Percentiles rank a stretch among this genome's conserved stretches.
These are phyloP conservation scores for Talaromyces adpressus DNA, from an alignment of 495 filamentous ascomycete genomes.

Conservation along the genomic window DNA sequence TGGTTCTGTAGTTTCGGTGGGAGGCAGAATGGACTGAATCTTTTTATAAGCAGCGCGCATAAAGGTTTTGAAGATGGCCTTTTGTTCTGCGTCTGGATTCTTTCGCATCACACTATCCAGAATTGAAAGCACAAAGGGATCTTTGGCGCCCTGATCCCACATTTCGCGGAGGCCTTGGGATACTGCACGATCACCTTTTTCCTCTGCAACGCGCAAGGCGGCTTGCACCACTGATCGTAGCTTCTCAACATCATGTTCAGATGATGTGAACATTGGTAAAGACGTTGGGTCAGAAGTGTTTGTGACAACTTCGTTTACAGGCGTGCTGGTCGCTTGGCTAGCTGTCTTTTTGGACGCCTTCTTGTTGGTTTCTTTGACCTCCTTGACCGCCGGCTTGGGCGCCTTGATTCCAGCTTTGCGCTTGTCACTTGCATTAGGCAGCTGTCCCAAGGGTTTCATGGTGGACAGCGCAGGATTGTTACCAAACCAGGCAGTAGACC, in stretches of 20 bases:
- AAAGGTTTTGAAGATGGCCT: slow-evolving; percentile 18
- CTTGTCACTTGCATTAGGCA: slow-evolving; percentile 20
- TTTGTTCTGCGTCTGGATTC: slow-evolving; percentile 17
- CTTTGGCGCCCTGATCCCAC: slow-evolving; percentile 20
- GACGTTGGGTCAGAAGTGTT: slow-evolving; percentile 11
- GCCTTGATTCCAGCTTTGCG: slow-evolving; percentile 24
- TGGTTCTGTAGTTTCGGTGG: slow-evolving; percentile 1
- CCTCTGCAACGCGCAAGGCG: slow-evolving; percentile 16
- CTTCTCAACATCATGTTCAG: slow-evolving; percentile 20
- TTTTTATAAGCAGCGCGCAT: slow-evolving; percentile 20
- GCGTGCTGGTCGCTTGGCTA: slow-evolving; percentile 13
- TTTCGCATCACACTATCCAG: slow-evolving; percentile 19
- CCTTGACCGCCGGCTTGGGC: slow-evolving; percentile 8
- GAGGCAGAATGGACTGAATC: slow-evolving; percentile 11
- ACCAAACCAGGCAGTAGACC: slow-evolving; percentile 21
- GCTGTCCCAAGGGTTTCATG: slow-evolving; percentile 24
- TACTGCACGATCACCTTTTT: slow-evolving; percentile 20
- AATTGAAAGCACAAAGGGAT: slow-evolving; percentile 20
- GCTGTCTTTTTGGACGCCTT: slow-evolving; percentile 11
- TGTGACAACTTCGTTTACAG: background rate
- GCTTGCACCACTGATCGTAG: slow-evolving; percentile 17
- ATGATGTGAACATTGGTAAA: slow-evolving; percentile 17
- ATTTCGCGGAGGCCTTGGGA: slow-evolving; percentile 21
- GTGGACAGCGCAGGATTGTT: slow-evolving; percentile 21
- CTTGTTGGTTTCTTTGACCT: slow-evolving; percentile 1